Evolutionary conservation across 2,329 filamentous ascomycete genomes (phyloP).

Genomic region (Fusarium nygamai): DNA sequence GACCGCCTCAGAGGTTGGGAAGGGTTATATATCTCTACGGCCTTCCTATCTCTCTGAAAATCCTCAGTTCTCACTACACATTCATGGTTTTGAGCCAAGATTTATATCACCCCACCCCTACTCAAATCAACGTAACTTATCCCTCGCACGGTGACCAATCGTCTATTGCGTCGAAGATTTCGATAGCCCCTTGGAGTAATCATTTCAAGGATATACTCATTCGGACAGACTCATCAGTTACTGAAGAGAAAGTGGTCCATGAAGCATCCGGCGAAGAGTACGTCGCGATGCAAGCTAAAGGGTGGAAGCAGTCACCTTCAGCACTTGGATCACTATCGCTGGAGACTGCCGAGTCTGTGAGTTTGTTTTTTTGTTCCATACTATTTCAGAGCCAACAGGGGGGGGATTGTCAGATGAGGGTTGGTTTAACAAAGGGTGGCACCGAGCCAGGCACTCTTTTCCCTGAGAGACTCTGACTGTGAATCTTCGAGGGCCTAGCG

Average conservation of each 20-base stretch:
- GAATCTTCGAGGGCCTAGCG: background rate
- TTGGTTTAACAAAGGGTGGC: slow-evolving; percentile 23
- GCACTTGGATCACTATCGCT: background rate
- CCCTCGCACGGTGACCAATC: slow-evolving; percentile 64
- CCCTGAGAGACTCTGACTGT: background rate
- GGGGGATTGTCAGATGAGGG: slow-evolving; percentile 31
- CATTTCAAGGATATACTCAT: slow-evolving; percentile 59
- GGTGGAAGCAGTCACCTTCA: slow-evolving; percentile 4
- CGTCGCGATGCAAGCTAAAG: slow-evolving; percentile 11
- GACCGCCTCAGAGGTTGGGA: slow-evolving; percentile 41
- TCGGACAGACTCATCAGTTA: background rate
- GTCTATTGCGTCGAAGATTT: slow-evolving; percentile 69
- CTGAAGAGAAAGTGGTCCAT: slow-evolving; percentile 6
- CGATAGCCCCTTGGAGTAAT: slow-evolving; percentile 64
- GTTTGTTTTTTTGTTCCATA: slow-evolving; percentile 14
- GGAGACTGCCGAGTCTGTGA: background rate
- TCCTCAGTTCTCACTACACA: slow-evolving; percentile 48
- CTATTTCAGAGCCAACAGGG: slow-evolving; percentile 20
- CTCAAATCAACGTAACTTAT: slow-evolving; percentile 62
- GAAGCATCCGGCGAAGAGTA: slow-evolving; percentile 12
- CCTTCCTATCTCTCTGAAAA: slow-evolving; percentile 53
- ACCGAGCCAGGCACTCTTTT: slow-evolving; percentile 4
- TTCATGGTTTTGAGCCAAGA: slow-evolving; percentile 57
- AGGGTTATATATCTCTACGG: slow-evolving; percentile 61
- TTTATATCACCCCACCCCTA: slow-evolving; percentile 64